phyloP scores from a whole-genome alignment of 73 alveolate species.

The Tetrahymena malaccensis region DNA sequence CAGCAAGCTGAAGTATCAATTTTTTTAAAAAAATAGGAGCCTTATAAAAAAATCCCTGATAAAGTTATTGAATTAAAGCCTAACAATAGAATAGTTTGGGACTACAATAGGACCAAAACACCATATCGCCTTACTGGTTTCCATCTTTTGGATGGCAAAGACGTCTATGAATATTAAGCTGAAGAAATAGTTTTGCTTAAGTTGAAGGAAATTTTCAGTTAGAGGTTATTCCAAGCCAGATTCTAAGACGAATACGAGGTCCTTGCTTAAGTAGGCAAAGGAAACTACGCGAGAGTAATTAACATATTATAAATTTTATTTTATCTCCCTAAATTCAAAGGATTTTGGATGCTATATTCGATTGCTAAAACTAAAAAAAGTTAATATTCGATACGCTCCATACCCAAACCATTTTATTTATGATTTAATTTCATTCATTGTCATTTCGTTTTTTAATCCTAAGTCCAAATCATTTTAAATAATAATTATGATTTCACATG shows the following conservation, averaged over 20 bases:
- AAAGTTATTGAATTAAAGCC: not conserved
- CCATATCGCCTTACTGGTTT: not conserved
- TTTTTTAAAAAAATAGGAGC: not conserved
- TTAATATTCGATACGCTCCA: not conserved
- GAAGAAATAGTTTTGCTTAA: not conserved
- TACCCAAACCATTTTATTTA: not conserved
- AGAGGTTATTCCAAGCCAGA: not conserved
- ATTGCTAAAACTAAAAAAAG: not conserved
- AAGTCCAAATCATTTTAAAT: not conserved
- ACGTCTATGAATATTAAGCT: not conserved
- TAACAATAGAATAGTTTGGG: not conserved
- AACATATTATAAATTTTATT: not conserved
- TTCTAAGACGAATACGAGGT: not conserved
- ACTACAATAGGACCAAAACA: not conserved
- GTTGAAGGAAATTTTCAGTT: not conserved
- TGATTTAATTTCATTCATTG: not conserved
- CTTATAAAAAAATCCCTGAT: not conserved
- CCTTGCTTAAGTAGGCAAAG: not conserved
- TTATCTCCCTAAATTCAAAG: not conserved
- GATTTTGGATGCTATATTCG: not conserved
- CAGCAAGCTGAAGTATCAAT: not conserved
- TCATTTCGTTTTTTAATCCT: not conserved
- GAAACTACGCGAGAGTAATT: slow-evolving; percentile 1
- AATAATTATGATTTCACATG: not conserved
- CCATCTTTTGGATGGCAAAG: not conserved